Evolutionary conservation across 352 stramenopile species (phyloP).

Genomic region (Aphanomyces stellatus): DNA sequence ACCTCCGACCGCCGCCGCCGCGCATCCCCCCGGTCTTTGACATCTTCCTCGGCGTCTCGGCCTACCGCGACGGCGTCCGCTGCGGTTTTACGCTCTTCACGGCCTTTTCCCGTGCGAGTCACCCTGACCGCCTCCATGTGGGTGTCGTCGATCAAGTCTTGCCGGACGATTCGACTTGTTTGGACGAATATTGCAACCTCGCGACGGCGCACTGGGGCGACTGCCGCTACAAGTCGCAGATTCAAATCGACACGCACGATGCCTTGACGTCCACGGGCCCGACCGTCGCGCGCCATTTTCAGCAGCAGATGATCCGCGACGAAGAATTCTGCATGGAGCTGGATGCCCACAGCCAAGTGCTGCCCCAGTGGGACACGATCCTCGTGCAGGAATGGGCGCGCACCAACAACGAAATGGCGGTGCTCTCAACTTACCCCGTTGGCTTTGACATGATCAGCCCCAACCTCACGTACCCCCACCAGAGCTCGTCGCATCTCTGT

Average conservation of each 20-base stretch:
- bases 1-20: slow-evolving; percentile 6
- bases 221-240: slow-evolving; percentile 13
- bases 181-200: slow-evolving; percentile 16
- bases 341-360: slow-evolving; percentile 13
- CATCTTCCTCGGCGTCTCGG: slow-evolving; percentile 17
- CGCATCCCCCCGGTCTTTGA: background rate
- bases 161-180: background rate
- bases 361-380: slow-evolving; percentile 1
- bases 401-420: slow-evolving; percentile 16
- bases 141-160: slow-evolving; percentile 16
- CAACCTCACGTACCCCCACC: too few relatives aligned
- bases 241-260: slow-evolving; percentile 2
- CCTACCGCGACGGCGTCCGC: slow-evolving; percentile 11
- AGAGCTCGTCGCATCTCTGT: background rate
- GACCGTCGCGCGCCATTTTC: slow-evolving; percentile 7
- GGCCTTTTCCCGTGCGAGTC: slow-evolving; percentile 4
- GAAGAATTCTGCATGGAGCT: slow-evolving; percentile 19
- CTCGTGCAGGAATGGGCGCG: slow-evolving; percentile 9
- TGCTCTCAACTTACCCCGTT: slow-evolving; percentile 6
- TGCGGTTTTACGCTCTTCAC: slow-evolving; percentile 14
- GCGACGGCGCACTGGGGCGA: background rate
- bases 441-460: too few relatives aligned
- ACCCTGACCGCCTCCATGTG: slow-evolving; percentile 6
- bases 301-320: slow-evolving; percentile 12
- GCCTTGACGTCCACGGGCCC: background rate